A percentile compares a stretch with the other conserved stretches of the same genome.
Conservation (phyloP, 1,139 yeast species). For the Scheffersomyces lignicola region DNA sequence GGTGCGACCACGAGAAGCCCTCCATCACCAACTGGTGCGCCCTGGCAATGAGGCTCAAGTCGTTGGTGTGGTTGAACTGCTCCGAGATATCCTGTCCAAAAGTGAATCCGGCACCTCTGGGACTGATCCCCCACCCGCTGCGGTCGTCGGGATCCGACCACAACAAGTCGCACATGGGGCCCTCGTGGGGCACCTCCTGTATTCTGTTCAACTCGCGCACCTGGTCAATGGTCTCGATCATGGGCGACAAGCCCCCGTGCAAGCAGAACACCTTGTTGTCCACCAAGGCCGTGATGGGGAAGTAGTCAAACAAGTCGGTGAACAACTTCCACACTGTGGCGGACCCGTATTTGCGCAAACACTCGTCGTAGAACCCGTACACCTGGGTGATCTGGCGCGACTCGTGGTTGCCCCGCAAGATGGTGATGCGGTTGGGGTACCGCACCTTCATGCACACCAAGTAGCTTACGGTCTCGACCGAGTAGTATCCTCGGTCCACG, state of each 20-base stretch:
- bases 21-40: constrained; percentile 99
- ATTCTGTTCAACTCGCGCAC: constrained; percentile 81
- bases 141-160: constrained; percentile 99
- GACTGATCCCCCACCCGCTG: constrained; percentile 95
- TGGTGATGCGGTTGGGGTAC: constrained; percentile 90
- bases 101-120: constrained; percentile 96
- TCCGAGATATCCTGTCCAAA: constrained; percentile 53
- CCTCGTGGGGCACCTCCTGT: constrained; percentile 98
- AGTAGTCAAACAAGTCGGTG: constrained; percentile 82
- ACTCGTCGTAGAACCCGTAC: constrained; percentile 97
- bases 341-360: constrained; percentile 90
- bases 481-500: constrained; percentile 95
- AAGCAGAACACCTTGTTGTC: constrained; percentile 90
- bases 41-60: constrained; percentile 84
- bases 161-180: constrained; percentile 95
- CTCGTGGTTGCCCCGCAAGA: constrained; percentile 96
- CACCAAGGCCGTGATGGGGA: constrained; percentile 91
- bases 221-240: constrained; percentile 85
- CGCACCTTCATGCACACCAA: constrained; percentile 91
- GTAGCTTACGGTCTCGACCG: constrained; percentile 87
- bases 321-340: constrained; percentile 89
- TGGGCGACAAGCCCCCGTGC: constrained; percentile 96
- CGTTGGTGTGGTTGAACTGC: constrained; percentile 83
- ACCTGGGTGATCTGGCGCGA: constrained; percentile 96
- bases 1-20: constrained; percentile 80